phyloP scores from a whole-genome alignment of 129 eudicot genomes.

The Tagetes erecta region DNA sequence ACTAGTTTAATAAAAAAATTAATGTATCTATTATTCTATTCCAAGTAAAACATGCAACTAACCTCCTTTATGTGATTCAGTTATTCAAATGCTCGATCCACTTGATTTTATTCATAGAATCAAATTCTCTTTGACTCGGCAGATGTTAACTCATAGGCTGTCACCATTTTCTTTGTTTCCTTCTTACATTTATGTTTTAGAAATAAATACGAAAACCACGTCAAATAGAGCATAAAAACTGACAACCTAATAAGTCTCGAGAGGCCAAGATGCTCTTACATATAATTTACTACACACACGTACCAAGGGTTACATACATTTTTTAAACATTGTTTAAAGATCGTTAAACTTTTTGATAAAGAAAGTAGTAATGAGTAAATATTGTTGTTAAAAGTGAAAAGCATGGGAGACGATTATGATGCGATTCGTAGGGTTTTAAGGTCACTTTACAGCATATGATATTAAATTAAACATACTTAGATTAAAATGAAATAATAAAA shows the following conservation, averaged over 20 bases:
- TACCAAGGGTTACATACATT: background rate
- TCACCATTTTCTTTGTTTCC: conserved; percentile 1
- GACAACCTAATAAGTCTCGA: background rate
- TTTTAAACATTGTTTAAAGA: background rate
- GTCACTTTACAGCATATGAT: conserved; percentile 31
- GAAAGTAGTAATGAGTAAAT: background rate
- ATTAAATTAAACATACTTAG: conserved; percentile 8
- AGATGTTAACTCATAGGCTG: conserved; percentile 1
- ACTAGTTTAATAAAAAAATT: too few relatives aligned
- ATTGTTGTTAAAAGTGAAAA: conserved; percentile 22
- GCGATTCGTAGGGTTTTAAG: conserved; percentile 31
- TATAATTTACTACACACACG: background rate
- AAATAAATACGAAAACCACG: background rate
- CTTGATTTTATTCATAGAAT: conserved; percentile 15
- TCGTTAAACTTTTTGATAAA: conserved; percentile 1
- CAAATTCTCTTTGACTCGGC: conserved; percentile 14
- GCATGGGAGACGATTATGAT: conserved; percentile 40
- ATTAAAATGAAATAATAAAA: conserved; percentile 5
- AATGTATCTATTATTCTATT: background rate
- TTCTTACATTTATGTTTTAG: background rate
- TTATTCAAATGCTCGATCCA: background rate
- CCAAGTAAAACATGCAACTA: conserved; percentile 10
- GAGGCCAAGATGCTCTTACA: background rate
- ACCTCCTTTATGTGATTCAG: background rate
- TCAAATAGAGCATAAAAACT: background rate